Percentiles rank a stretch among this genome's conserved stretches.
These are phyloP conservation scores for Zangia roseola DNA, from an alignment of 768 basidiomycete genomes.

Conservation along the genomic window DNA sequence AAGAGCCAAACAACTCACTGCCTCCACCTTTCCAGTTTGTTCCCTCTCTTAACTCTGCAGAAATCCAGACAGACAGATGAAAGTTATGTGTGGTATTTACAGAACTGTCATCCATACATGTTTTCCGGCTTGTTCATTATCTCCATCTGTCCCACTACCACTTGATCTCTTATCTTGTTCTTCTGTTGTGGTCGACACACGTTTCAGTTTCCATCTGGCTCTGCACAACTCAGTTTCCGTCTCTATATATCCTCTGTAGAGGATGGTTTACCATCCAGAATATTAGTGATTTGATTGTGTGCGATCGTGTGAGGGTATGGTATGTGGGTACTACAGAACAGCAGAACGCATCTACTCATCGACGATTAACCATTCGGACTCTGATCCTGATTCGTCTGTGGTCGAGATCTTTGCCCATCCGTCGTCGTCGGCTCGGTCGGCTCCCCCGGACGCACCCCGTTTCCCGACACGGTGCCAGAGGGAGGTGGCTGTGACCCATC, in stretches of 20 bases:
- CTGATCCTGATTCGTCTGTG: conserved; percentile 70
- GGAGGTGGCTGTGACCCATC: conserved; percentile 34
- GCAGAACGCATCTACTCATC: conserved; percentile 37
- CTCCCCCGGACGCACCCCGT: conserved; percentile 44
- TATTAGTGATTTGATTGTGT: conserved; percentile 18
- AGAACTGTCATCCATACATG: conserved; percentile 31
- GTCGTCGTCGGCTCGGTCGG: conserved; percentile 40
- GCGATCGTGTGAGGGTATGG: conserved; percentile 20
- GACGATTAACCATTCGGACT: conserved; percentile 90
- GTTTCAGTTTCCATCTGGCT: conserved; percentile 19
- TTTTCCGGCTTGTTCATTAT: conserved; percentile 25
- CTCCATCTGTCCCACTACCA: conserved; percentile 18
- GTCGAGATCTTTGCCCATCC: conserved; percentile 74
- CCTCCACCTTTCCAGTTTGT: conserved; percentile 16
- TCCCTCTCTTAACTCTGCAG: conserved; percentile 26
- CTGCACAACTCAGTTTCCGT: conserved; percentile 18
- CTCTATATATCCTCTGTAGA: conserved; percentile 33
- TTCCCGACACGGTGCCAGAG: conserved; percentile 40
- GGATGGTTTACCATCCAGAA: conserved; percentile 29
- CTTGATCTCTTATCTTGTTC: conserved; percentile 21
- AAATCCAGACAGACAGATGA: conserved; percentile 33
- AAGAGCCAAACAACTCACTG: conserved; percentile 19
- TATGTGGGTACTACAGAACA: conserved; percentile 17
- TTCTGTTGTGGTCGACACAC: conserved; percentile 26
- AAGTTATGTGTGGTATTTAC: conserved; percentile 34